These are phyloP conservation scores for Podosphaera xanthii DNA, from an alignment of 2,329 filamentous ascomycete genomes.

Conservation along the genomic window DNA sequence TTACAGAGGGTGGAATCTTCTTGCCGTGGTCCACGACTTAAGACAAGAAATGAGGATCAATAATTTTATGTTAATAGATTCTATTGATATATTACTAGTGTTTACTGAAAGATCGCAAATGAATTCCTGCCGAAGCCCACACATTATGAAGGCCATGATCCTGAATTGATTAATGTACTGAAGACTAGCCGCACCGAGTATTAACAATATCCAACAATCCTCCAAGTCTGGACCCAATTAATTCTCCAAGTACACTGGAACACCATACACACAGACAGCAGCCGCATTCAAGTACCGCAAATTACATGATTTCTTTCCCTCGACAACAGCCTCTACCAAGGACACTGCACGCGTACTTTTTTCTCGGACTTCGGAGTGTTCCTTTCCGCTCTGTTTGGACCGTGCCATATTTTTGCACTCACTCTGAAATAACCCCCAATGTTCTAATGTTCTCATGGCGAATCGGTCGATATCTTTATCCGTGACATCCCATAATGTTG, in stretches of 20 bases:
- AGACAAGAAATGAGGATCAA: no score
- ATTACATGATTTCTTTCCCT: slow-evolving; percentile 55
- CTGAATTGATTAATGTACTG: no score
- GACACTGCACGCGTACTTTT: slow-evolving; percentile 21
- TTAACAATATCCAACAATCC: not conserved
- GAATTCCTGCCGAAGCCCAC: no score
- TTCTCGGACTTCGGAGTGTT: slow-evolving; percentile 10
- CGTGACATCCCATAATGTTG: slow-evolving; percentile 93
- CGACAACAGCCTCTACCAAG: slow-evolving; percentile 61
- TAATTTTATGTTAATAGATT: no score
- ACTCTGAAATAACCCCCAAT: slow-evolving; percentile 47
- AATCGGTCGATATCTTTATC: slow-evolving; percentile 94
- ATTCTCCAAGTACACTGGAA: slow-evolving; percentile 43
- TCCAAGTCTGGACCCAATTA: slow-evolving; percentile 2
- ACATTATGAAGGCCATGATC: no score
- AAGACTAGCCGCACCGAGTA: no score
- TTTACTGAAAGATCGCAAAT: no score
- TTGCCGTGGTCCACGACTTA: no score
- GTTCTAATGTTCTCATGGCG: slow-evolving; percentile 52
- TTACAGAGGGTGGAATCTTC: no score
- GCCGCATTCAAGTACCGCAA: slow-evolving; percentile 84
- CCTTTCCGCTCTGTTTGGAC: slow-evolving; percentile 14
- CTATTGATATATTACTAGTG: no score
- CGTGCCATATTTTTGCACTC: slow-evolving; percentile 14
- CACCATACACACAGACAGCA: slow-evolving; percentile 80